Base-by-base conservation (phyloP, 805 yeast genomes). In the Peterozyma toletana region DNA sequence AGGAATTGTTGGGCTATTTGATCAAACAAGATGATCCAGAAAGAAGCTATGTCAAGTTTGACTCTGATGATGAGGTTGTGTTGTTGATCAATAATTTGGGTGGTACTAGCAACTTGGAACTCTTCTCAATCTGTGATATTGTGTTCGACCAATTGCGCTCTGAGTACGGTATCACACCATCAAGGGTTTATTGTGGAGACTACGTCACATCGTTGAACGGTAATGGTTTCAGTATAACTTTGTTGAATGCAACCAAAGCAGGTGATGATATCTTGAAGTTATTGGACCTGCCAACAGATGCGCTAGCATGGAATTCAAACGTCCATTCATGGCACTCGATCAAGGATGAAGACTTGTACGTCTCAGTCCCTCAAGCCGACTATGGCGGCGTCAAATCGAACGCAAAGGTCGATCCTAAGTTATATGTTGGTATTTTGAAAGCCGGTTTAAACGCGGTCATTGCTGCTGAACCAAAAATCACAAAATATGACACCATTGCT, bases 141-240 rank as follows among this genome's bases (percentile, higher is more conserved):
- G 80, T 80, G 9, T 55, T 75, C 9, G 71, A 67, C 14, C 64
- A 75, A 40, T 68, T 87, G 52, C 71, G 76, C 21, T 58, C 72
- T 18, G 60, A 65, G 11, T 82, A 81, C 53, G 61, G 62, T 11
- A 77, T 83, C 42, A 59, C 50, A 9, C 97, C 97, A 4, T 73
- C 68, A 14, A 73, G 96, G 53, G 71, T 80, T 9, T 75, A 80
- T 48, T 76, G 81, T 1, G 91, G 96, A 21, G 79, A 91, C 33
- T 80, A 84, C 59, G 90, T 88, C 61, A 87, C 97, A 2, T 88
- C 96, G 0, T 74, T 91, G 48, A 87, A 86, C 59, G 91, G 96
- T 14, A 93, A 95, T 10, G 98, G 98, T 1, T 87, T 90, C 61
- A 81, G 93, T 34, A 72, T 91, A 48, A 86, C 97, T 3, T 66